Evolutionary conservation across 345 rosid species (phyloP), one percentile per base, ranked within the genome.

Genomic region (Cochlearia excelsa): DNA sequence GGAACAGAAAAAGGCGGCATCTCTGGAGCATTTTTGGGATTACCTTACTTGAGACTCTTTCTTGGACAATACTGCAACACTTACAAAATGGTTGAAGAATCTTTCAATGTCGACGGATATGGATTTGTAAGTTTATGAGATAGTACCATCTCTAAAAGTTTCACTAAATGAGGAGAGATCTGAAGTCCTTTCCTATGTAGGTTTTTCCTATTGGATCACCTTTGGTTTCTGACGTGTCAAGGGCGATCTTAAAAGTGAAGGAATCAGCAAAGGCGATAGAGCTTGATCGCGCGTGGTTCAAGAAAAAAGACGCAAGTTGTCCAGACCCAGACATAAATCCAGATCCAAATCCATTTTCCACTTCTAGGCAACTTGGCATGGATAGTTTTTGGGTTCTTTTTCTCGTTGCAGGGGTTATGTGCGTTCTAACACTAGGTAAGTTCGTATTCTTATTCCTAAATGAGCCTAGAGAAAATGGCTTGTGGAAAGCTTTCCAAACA

Each of bases 341-440:
- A 7, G 52, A 67, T 58, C 59, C 71, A 5, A 67, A 51, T 27
- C 65, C 71, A 3, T 9, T 4, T 6, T 1, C n/a, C 42, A 54
- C 79, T 46, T 66, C 82, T 5, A 48, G 54, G 33, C 68, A 75
- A 16, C 80, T 82, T 3, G 77, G 67, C 2, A 33, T 75, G 7
- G 66, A 73, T 16, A 82, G 82, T 51, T 82, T 82, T 50, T 27
- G 80, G 79, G 53, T 80, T 11, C 45, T 82, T 45, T 79, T 82
- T 59, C 51, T 79, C 3, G 48, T 73, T 30, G 76, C 58, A 1
- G 69, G 61, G 3, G n/a, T 65, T 8, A 43, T 72, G n/a, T 64
- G 80, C 37, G 1, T 56, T 3, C 3, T 42, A 31, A 63, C 81
- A 10, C 69, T 78, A 30, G 29, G 69, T 4, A 63, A 72, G 11